Evolutionary conservation across 495 filamentous ascomycete genomes (phyloP).

Genomic region (Daldinia childiae): DNA sequence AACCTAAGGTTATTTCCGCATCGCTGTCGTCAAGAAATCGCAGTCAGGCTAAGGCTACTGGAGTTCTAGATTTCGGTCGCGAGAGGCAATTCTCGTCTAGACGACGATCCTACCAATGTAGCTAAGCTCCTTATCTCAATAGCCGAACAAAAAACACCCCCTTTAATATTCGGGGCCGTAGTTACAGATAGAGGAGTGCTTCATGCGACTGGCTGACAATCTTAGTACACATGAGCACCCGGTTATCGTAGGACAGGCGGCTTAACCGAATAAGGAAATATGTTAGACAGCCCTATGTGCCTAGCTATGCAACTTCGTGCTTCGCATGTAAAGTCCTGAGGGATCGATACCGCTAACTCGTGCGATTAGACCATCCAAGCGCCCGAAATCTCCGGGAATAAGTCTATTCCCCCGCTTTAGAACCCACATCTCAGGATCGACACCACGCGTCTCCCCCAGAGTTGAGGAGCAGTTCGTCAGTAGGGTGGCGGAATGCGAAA

Average conservation of each 20-base stretch:
- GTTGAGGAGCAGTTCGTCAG: constrained; percentile 7
- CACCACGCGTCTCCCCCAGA: constrained; percentile 34
- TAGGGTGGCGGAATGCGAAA: background rate
- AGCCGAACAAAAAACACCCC: constrained; percentile 5
- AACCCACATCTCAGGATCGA: constrained; percentile 26
- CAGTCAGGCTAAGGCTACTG: constrained; percentile 10
- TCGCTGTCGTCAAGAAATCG: constrained; percentile 7
- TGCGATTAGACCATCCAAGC: constrained; percentile 29
- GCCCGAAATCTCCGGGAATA: constrained; percentile 33
- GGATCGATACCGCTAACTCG: constrained; percentile 35
- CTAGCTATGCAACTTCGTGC: constrained; percentile 36
- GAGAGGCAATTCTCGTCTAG: constrained; percentile 13
- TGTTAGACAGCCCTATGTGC: constrained; percentile 38
- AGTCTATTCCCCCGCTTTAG: constrained; percentile 21
- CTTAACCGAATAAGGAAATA: constrained; percentile 35
- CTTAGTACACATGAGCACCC: constrained; percentile 19
- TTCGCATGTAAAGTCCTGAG: constrained; percentile 31
- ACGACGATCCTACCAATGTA: constrained; percentile 5
- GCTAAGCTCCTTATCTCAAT: constrained; percentile 22
- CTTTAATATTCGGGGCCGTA: constrained; percentile 16
- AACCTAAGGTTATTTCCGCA: constrained; percentile 3
- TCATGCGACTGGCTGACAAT: constrained; percentile 25
- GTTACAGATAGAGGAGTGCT: constrained; percentile 30
- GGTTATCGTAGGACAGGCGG: constrained; percentile 13
- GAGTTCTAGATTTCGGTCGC: constrained; percentile 17